Conservation (phyloP, 2,329 filamentous ascomycete genomes). For the Pyrenochaeta sp. region DNA sequence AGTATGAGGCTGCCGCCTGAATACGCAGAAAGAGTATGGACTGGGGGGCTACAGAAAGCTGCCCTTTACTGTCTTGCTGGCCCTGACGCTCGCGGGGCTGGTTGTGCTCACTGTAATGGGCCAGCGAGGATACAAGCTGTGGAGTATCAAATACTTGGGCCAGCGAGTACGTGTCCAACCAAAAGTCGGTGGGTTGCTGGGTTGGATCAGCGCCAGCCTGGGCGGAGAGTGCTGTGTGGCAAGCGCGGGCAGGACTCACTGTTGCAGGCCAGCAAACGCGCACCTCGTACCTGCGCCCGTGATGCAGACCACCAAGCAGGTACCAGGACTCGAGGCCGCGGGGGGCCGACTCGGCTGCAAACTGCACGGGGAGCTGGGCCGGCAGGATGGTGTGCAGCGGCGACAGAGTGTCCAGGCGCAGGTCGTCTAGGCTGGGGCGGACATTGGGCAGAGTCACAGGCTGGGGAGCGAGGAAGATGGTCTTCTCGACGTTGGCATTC, state of each 20-base stretch:
- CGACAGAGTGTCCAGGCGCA: conserved; percentile 72
- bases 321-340: conserved; percentile 78
- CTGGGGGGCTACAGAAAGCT: conserved; percentile 25
- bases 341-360: conserved; percentile 65
- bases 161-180: conserved; percentile 71
- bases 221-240: no score
- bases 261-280: conserved; percentile 93
- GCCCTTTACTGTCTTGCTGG: conserved; percentile 3
- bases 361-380: conserved; percentile 71
- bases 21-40: conserved; percentile 78
- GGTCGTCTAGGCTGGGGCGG: conserved; percentile 65
- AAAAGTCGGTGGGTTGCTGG: conserved; percentile 87
- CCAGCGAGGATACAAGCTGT: conserved; percentile 71
- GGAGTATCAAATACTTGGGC: conserved; percentile 68
- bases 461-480: conserved; percentile 80
- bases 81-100: no score
- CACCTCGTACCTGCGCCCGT: conserved; percentile 84
- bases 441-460: conserved; percentile 64
- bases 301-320: conserved; percentile 73
- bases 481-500: conserved; percentile 86
- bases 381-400: conserved; percentile 63
- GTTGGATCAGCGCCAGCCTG: conserved; percentile 21
- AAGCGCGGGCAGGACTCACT: conserved; percentile 61
- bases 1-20: conserved; percentile 83
- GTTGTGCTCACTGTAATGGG: conserved; percentile 67